A percentile compares a stretch with the other conserved stretches of the same genome.
Evolutionary conservation across 768 basidiomycete genomes (phyloP).

Genomic region (Leccinum ochraceum): DNA sequence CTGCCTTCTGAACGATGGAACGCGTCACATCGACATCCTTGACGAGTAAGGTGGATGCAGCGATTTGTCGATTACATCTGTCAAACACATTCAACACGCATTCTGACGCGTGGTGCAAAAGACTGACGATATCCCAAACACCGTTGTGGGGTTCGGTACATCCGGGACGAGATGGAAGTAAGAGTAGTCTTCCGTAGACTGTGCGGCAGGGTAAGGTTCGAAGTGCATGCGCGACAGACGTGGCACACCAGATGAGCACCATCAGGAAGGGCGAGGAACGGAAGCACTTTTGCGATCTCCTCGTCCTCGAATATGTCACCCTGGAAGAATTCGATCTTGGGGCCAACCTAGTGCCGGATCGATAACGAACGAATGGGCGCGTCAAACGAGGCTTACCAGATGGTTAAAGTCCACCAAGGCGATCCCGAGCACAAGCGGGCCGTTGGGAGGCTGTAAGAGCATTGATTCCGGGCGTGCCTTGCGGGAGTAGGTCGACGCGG

Average conservation of each 20-base stretch:
- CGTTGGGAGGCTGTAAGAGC: slow-evolving; percentile 55
- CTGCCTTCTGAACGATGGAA: slow-evolving; percentile 96
- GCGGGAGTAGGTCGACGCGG: slow-evolving; percentile 51
- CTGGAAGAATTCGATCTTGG: slow-evolving; percentile 81
- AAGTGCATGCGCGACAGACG: slow-evolving; percentile 8
- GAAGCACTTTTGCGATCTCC: slow-evolving; percentile 81
- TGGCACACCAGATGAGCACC: slow-evolving; percentile 83
- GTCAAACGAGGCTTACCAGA: slow-evolving; percentile 52
- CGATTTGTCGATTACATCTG: slow-evolving; percentile 95
- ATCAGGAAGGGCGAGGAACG: slow-evolving; percentile 95
- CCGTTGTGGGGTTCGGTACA: slow-evolving; percentile 68
- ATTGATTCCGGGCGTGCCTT: slow-evolving; percentile 83
- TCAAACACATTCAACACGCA: slow-evolving; percentile 1
- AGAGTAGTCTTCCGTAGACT: slow-evolving; percentile 79
- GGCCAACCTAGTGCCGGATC: slow-evolving; percentile 67
- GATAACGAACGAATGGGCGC: slow-evolving; percentile 12
- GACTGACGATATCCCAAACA: slow-evolving; percentile 92
- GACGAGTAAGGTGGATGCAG: slow-evolving; percentile 73
- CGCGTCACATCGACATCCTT: slow-evolving; percentile 87
- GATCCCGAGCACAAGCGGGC: slow-evolving; percentile 76
- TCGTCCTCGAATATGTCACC: slow-evolving; percentile 84
- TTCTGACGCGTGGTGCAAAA: not conserved
- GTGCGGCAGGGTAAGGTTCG: slow-evolving; percentile 6
- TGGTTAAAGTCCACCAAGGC: slow-evolving; percentile 97
- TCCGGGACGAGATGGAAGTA: slow-evolving; percentile 91